Evolutionary conservation across 345 rosid genomes (phyloP).

Genomic region (Schrenkiella parvula): DNA sequence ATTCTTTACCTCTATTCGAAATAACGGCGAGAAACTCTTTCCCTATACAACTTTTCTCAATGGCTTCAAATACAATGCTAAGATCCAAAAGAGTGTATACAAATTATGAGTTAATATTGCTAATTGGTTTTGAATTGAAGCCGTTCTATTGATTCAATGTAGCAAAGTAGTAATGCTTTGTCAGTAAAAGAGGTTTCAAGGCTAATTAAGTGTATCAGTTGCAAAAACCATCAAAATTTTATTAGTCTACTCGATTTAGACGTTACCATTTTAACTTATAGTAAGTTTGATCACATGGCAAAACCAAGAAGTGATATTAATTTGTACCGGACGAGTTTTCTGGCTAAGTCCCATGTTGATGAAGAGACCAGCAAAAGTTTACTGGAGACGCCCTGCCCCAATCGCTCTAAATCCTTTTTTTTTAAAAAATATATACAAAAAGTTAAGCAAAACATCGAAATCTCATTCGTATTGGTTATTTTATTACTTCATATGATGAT

Average conservation of each 20-base stretch:
- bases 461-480: neutral
- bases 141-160: neutral
- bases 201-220: no score
- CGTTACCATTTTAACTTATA: neutral
- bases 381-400: slow-evolving; percentile 37
- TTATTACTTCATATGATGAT: neutral
- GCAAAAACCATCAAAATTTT: no score
- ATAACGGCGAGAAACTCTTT: slow-evolving; percentile 45
- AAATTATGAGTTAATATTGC: no score
- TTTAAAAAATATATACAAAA: no score
- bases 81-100: no score
- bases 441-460: neutral
- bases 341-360: slow-evolving; percentile 49
- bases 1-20: slow-evolving; percentile 67
- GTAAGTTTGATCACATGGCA: neutral
- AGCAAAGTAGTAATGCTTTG: neutral
- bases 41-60: slow-evolving; percentile 42
- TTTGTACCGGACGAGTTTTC: slow-evolving; percentile 55
- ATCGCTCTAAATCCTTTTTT: slow-evolving; percentile 54
- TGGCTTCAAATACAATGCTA: neutral
- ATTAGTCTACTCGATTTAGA: neutral
- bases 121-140: no score
- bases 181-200: no score
- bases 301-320: neutral
- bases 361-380: slow-evolving; percentile 30